Evolutionary conservation across 768 basidiomycete species (phyloP).

Genomic region (Ramaria sp.): DNA sequence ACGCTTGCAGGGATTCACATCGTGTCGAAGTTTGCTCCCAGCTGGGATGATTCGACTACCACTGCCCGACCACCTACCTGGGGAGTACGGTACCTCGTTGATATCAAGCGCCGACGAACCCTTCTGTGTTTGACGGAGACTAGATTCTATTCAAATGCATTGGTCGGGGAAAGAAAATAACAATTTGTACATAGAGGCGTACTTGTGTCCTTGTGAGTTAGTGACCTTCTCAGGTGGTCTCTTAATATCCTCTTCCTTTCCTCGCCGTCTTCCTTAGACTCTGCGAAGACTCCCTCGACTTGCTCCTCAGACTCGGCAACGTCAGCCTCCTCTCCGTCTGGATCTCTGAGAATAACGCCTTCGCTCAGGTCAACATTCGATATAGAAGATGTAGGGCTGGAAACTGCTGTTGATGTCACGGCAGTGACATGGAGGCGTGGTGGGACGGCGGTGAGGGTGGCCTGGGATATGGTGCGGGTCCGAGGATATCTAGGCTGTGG

Average conservation of each 20-base stretch:
- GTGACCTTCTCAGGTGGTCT: slow-evolving; percentile 59
- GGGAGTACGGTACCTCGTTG: slow-evolving; percentile 29
- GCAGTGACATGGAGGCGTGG: slow-evolving; percentile 3
- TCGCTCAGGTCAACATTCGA: slow-evolving; percentile 52
- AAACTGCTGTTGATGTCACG: not conserved
- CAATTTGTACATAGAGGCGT: slow-evolving; percentile 27
- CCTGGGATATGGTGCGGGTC: not conserved
- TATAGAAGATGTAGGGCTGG: slow-evolving; percentile 61
- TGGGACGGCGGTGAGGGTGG: slow-evolving; percentile 3
- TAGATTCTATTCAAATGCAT: slow-evolving; percentile 14
- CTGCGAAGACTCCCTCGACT: slow-evolving; percentile 34
- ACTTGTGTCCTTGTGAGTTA: slow-evolving; percentile 40
- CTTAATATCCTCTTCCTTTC: slow-evolving; percentile 54
- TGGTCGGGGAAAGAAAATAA: slow-evolving; percentile 5
- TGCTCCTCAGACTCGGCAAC: slow-evolving; percentile 38
- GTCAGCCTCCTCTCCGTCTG: slow-evolving; percentile 41
- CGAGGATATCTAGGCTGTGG: not conserved
- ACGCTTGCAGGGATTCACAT: too few species aligned
- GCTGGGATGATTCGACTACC: not conserved
- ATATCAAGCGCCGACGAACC: slow-evolving; percentile 8
- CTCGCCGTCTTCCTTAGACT: slow-evolving; percentile 34
- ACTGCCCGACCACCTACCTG: slow-evolving; percentile 22
- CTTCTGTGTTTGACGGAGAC: not conserved
- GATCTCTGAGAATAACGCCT: slow-evolving; percentile 62
- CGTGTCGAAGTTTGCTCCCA: not conserved